Conservation (phyloP, 345 rosid species). For the Cochlearia excelsa region DNA sequence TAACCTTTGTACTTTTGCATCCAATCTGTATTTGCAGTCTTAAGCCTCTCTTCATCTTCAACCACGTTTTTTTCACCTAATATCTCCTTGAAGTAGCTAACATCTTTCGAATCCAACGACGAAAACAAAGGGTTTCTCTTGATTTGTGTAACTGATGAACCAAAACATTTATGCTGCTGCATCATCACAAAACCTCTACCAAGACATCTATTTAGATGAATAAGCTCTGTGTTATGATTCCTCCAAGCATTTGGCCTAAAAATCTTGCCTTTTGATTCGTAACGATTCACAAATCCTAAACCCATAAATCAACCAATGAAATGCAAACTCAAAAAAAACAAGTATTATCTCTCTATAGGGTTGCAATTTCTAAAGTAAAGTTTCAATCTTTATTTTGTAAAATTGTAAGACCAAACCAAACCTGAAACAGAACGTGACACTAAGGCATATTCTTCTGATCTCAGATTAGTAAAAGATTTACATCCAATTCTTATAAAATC, state of each 20-base stretch:
- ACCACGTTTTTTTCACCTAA: constrained; percentile 70
- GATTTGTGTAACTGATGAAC: constrained; percentile 39
- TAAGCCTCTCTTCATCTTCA: constrained; percentile 72
- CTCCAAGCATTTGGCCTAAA: constrained; percentile 2
- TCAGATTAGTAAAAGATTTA: constrained; percentile 31
- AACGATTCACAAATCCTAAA: constrained; percentile 27
- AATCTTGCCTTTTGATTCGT: constrained; percentile 22
- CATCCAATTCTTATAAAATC: constrained; percentile 35
- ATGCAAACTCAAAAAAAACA: neutral
- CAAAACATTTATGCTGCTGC: constrained; percentile 46
- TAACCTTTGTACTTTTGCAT: constrained; percentile 76
- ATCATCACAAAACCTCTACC: constrained; percentile 21
- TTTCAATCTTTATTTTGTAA: neutral
- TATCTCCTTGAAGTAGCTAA: constrained; percentile 57
- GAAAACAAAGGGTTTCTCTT: constrained; percentile 69
- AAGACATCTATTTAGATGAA: constrained; percentile 4
- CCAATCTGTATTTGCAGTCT: constrained; percentile 88
- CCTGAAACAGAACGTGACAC: constrained; percentile 31
- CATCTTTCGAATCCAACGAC: constrained; percentile 57
- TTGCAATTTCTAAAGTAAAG: neutral
- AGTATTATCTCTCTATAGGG: neutral
- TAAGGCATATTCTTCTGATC: constrained; percentile 17
- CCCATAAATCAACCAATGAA: constrained; percentile 23
- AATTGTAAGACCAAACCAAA: constrained; percentile 20
- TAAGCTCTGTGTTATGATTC: constrained; percentile 16